Base-by-base conservation (phyloP, 805 yeast genomes). In the Kuraishia cidri region DNA sequence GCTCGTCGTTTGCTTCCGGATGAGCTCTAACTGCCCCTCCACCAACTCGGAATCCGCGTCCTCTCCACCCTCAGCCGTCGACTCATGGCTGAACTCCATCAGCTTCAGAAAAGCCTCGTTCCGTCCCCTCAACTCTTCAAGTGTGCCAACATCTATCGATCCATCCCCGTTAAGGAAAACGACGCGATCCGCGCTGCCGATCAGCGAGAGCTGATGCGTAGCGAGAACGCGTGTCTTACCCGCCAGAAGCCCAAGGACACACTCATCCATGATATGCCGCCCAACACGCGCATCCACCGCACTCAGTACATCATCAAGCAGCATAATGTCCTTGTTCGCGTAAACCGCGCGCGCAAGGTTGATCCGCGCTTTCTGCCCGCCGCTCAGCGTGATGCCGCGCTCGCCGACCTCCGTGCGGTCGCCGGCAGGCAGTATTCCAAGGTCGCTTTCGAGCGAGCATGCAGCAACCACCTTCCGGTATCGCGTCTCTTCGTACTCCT, bases 201-300 rank as follows among this genome's bases (percentile, higher is more conserved):
- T 69, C 38, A 85, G 61, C 5, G 85, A 72, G 32, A 86, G 60
- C 50, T 86, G 94, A 52, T 85, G 95, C 0, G 95, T 86, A 2
- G 94, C 94, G 45, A 85, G 62, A 7, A 86, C 46, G 44, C 92
- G 66, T 0, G 95, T 86, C 45, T 69, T 73, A 13, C 56, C 53
- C 26, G 58, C 56, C 38, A 86, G 49, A 18, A 74, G 38, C 0
- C 83, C 87, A 38, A 69, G 41, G 29, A 85, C 52, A 54, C 95
- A 85, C 26, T 72, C 63, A 29, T 69, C 59, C 40, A 72, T 65
- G 33, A 75, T 68, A 33, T 64, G 67, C 38, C 61, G 67, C 29
- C 79, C 75, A 31, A 83, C 94, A 46, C 83, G 75, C 22, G 90
- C 86, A 54, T 84, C 94, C 6, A 84, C 94, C 4, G 94, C 94